phyloP scores from a whole-genome alignment of 2,329 filamentous ascomycete genomes.

The Ophioceras dolichostomum region DNA sequence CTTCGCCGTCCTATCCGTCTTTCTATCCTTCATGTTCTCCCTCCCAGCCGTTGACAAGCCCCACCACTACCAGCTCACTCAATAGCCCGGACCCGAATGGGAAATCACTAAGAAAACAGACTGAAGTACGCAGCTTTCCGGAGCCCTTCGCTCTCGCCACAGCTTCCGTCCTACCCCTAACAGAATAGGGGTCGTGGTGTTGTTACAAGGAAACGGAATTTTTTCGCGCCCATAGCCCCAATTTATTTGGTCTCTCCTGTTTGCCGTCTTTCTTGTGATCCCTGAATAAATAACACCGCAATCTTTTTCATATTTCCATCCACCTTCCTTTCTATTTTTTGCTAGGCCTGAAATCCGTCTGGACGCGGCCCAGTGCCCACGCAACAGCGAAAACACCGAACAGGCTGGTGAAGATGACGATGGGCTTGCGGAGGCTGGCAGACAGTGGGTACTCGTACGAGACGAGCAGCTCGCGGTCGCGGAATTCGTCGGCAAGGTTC shows the following conservation, averaged over 20 bases:
- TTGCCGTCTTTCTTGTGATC: constrained; percentile 5
- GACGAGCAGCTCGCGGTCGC: constrained; percentile 72
- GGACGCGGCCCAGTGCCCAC: constrained; percentile 66
- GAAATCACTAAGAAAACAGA: no score
- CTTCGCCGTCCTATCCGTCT: no score
- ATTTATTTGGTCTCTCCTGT: neutral
- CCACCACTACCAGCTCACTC: no score
- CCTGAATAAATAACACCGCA: neutral
- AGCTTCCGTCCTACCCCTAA: no score
- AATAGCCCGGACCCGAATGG: no score
- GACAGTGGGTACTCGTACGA: constrained; percentile 74
- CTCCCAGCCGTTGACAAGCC: no score
- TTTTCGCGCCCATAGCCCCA: no score
- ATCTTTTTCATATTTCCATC: neutral
- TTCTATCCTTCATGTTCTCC: no score
- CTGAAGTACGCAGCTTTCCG: no score
- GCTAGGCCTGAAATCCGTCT: constrained; percentile 57
- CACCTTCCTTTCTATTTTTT: constrained; percentile 19
- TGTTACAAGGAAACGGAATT: no score
- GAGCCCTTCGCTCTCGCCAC: no score
- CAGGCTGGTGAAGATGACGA: constrained; percentile 65
- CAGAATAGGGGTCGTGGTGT: no score
- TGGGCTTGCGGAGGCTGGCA: constrained; percentile 71
- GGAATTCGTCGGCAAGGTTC: constrained; percentile 84
- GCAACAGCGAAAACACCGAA: constrained; percentile 61